These are phyloP conservation scores for Psilocybe sp. DNA, from an alignment of 768 basidiomycete genomes.

Conservation along the genomic window DNA sequence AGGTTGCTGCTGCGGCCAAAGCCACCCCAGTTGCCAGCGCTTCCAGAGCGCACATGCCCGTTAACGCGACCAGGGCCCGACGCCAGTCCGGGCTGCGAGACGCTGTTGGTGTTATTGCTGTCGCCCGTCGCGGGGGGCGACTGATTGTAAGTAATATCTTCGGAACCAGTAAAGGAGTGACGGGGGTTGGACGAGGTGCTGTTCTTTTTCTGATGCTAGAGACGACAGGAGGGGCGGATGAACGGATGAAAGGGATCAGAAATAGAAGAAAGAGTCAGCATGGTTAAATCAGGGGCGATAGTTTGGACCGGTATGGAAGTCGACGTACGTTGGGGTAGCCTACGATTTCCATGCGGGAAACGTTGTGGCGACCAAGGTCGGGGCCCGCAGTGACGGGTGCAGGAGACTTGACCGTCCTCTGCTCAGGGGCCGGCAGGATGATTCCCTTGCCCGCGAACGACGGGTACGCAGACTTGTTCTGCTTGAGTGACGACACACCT, in stretches of 20 bases:
- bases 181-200: slow-evolving; percentile 51
- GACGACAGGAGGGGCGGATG: not conserved
- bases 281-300: not conserved
- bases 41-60: slow-evolving; percentile 75
- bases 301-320: not conserved
- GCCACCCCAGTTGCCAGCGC: slow-evolving; percentile 77
- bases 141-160: slow-evolving; percentile 58
- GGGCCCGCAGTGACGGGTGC: slow-evolving; percentile 84
- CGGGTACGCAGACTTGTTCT: slow-evolving; percentile 87
- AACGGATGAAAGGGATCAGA: not conserved
- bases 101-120: slow-evolving; percentile 30
- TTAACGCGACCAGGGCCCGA: slow-evolving; percentile 40
- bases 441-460: slow-evolving; percentile 61
- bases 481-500: slow-evolving; percentile 54
- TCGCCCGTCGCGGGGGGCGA: slow-evolving; percentile 51
- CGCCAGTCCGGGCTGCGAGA: slow-evolving; percentile 13
- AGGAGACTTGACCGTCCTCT: slow-evolving; percentile 62
- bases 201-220: slow-evolving; percentile 37
- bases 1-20: slow-evolving; percentile 51
- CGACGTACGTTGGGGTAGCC: slow-evolving; percentile 62
- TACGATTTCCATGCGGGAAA: slow-evolving; percentile 69
- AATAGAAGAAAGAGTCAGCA: slow-evolving; percentile 1
- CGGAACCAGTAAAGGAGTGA: slow-evolving; percentile 76
- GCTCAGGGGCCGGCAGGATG: slow-evolving; percentile 56
- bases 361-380: slow-evolving; percentile 76